phyloP scores from a whole-genome alignment of 306 rosid genomes.

The Sechiopsis laciniata region DNA sequence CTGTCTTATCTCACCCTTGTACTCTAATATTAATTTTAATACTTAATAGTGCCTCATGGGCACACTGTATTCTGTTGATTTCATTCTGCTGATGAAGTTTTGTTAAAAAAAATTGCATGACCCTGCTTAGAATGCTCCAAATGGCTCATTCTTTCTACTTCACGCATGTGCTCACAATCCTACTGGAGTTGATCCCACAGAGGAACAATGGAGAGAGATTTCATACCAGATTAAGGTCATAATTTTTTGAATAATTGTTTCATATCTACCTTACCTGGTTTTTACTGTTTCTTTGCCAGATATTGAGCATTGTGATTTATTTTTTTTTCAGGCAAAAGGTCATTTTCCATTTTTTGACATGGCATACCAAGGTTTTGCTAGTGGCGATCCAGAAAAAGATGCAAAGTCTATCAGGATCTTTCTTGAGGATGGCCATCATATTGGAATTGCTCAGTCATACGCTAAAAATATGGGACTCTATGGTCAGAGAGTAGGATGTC shows the following conservation, averaged over 20 bases:
- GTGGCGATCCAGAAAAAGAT: conserved; percentile 81
- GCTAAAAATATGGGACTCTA: conserved; percentile 98
- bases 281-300: conserved; percentile 13
- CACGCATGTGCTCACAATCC: conserved; percentile 99
- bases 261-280: neutral
- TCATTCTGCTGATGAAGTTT: conserved; percentile 24
- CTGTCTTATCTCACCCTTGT: neutral
- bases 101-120: conserved; percentile 17
- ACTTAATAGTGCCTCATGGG: neutral
- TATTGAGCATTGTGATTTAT: conserved; percentile 16
- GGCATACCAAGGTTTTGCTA: conserved; percentile 99
- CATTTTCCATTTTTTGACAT: conserved; percentile 93
- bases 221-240: conserved; percentile 68
- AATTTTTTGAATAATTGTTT: conserved; percentile 17
- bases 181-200: conserved; percentile 92
- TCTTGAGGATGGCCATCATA: conserved; percentile 80
- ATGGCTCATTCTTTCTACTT: conserved; percentile 85
- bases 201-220: conserved; percentile 91
- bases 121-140: conserved; percentile 72
- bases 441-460: conserved; percentile 87
- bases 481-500: conserved; percentile 95
- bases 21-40: neutral
- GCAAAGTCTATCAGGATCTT: conserved; percentile 81
- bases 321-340: conserved; percentile 60
- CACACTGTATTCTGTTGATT: neutral